Conservation (phyloP, 352 stramenopile genomes). For the Pythium sp. region DNA sequence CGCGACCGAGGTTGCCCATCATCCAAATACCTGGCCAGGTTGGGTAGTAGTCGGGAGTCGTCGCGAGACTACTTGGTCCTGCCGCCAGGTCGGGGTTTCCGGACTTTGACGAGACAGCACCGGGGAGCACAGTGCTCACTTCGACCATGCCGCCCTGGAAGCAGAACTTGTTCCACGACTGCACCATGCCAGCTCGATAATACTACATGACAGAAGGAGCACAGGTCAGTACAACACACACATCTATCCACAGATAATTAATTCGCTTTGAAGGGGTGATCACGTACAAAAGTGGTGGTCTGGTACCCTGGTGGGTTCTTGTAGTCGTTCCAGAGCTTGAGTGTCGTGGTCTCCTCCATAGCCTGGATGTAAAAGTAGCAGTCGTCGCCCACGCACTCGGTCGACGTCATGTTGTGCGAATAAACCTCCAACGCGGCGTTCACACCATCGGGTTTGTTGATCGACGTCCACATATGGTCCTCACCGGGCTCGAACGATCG, state of each 20-base stretch:
- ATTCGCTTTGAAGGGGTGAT: neutral
- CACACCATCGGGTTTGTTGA: constrained; percentile 70
- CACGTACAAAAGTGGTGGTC: constrained; percentile 32
- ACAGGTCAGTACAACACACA: constrained; percentile 35
- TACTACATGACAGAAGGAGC: constrained; percentile 10
- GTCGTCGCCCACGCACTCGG: constrained; percentile 40
- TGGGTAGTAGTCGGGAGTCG: constrained; percentile 63
- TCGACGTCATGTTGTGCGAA: constrained; percentile 69
- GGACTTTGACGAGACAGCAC: constrained; percentile 41
- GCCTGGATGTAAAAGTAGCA: constrained; percentile 73
- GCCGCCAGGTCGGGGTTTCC: constrained; percentile 40
- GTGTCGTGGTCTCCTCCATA: constrained; percentile 32
- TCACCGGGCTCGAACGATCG: constrained; percentile 89
- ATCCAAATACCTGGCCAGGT: constrained; percentile 96
- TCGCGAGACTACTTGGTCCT: constrained; percentile 53
- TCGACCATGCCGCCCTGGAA: constrained; percentile 94
- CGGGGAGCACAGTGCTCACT: constrained; percentile 85
- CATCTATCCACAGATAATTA: constrained; percentile 4
- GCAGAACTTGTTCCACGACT: constrained; percentile 95
- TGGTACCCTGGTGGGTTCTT: constrained; percentile 47
- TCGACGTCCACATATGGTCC: constrained; percentile 93
- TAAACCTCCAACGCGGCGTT: constrained; percentile 73
- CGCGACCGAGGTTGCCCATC: constrained; percentile 94
- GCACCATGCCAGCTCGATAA: constrained; percentile 80
- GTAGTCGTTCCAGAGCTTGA: constrained; percentile 68